A percentile compares a stretch with the other conserved stretches of the same genome.
phyloP scores from a whole-genome alignment of 768 basidiomycete genomes.

The Tylopilus rubrobrunneus region DNA sequence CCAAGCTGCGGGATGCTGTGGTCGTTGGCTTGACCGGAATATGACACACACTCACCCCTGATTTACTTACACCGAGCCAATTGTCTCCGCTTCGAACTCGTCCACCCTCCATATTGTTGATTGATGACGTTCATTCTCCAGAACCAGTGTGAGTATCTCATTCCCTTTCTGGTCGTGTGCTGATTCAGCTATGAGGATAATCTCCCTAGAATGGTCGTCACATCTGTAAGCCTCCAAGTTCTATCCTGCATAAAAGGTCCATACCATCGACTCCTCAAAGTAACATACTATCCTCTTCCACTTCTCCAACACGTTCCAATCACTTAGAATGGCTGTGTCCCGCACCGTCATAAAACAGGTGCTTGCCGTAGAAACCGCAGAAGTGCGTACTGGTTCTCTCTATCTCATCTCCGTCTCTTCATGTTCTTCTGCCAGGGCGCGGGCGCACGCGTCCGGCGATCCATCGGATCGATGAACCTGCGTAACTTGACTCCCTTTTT shows the following conservation, averaged over 20 bases:
- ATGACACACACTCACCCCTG: background rate
- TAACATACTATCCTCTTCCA: background rate
- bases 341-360: slow-evolving; percentile 76
- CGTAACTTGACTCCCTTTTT: slow-evolving; percentile 88
- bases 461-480: slow-evolving; percentile 72
- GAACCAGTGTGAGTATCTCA: background rate
- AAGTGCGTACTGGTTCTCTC: slow-evolving; percentile 39
- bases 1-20: background rate
- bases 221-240: background rate
- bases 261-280: background rate
- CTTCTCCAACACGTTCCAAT: background rate
- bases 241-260: background rate
- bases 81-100: background rate
- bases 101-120: too few relatives aligned
- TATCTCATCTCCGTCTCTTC: background rate
- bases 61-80: background rate
- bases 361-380: slow-evolving; percentile 68
- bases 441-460: slow-evolving; percentile 80
- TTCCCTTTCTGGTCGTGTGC: slow-evolving; percentile 3
- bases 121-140: too few relatives aligned
- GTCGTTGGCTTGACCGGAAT: background rate
- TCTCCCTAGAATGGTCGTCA: background rate
- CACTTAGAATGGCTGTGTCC: slow-evolving; percentile 39
- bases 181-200: slow-evolving; percentile 5
- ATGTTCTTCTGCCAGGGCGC: slow-evolving; percentile 48